Base-by-base conservation (phyloP, 192 early-diverging fungal species). In the Umbelopsis sp. region DNA sequence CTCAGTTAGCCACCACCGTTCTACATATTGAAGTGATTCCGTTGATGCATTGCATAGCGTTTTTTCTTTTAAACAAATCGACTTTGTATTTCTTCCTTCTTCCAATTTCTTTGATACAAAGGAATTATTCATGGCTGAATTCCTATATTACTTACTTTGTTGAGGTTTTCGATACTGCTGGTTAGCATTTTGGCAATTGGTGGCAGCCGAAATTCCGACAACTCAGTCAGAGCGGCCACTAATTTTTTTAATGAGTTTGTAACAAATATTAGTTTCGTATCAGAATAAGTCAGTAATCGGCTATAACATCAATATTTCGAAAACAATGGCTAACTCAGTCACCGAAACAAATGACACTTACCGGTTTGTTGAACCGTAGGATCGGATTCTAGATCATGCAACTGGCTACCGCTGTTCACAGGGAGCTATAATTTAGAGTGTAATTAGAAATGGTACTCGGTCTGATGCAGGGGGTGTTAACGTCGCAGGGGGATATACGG, bases 341-440 rank as follows among this genome's bases (percentile, higher is more conserved):
- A n/a, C n/a, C n/a, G n/a, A n/a, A n/a, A n/a, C n/a, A 65, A 12
- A 24, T 49, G 24, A 65, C 14, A 50, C 50, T 51, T 66, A 77
- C 75, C 75, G 38, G 75, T 72, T 29, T 77, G 75, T 53, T 77
- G 75, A 49, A 71, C 71, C 21, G 56, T 68, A 45, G 71, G 66
- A 45, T 77, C 75, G 45, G 67, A 66, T 49, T 77, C 75, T 2
- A 77, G 50, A 45, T 25, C 47, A 29, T 77, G 70, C 5, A 77
- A 26, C 52, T 68, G 71, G 14, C 50, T 71, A 45, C 51, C 67
- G 43, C 34, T 56, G 45, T 77, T 77, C 24, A 76, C 70, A 22
- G 74, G 74, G 36, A 76, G 62, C 74, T 76, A 24, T 9, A 41
- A 44, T 26, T 68, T 31, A 2, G 4, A 24, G 41, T 5, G 20